Percentiles rank a stretch among this genome's conserved stretches.
These are phyloP conservation scores for Mortierella sp. DNA, from an alignment of 371 early-diverging fungal genomes.

Conservation along the genomic window DNA sequence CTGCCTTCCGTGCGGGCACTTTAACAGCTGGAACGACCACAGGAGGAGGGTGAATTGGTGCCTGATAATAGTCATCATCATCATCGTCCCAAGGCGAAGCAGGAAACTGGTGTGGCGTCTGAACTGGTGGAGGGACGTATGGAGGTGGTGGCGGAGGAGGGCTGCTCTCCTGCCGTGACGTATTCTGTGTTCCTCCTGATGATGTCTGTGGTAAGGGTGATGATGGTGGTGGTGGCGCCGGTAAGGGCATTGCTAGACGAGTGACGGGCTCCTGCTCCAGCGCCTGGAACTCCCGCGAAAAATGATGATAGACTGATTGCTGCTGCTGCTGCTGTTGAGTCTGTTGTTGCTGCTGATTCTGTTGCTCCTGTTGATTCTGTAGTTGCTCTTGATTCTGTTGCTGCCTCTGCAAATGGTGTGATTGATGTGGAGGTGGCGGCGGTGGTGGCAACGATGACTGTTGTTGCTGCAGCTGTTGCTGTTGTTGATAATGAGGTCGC, in stretches of 20 bases:
- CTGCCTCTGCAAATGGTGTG: background rate
- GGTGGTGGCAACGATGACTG: background rate
- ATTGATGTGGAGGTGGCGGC: background rate
- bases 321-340: background rate
- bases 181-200: background rate
- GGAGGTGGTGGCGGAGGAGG: background rate
- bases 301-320: background rate
- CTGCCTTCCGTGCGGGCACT: background rate
- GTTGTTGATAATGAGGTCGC: background rate
- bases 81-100: conserved; percentile 19
- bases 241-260: background rate
- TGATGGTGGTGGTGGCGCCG: background rate
- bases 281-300: background rate
- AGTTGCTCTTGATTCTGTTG: no score
- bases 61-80: conserved; percentile 24
- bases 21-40: background rate
- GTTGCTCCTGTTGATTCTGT: background rate
- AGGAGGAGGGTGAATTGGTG: conserved; percentile 1
- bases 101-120: conserved; percentile 3
- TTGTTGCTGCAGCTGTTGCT: background rate
- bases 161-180: background rate
- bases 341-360: background rate
- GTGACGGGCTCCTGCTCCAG: background rate
- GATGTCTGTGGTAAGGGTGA: background rate
- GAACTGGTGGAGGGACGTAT: background rate